These are phyloP conservation scores for Mycotypha africana DNA, from an alignment of 371 early-diverging fungal genomes.

Conservation along the genomic window DNA sequence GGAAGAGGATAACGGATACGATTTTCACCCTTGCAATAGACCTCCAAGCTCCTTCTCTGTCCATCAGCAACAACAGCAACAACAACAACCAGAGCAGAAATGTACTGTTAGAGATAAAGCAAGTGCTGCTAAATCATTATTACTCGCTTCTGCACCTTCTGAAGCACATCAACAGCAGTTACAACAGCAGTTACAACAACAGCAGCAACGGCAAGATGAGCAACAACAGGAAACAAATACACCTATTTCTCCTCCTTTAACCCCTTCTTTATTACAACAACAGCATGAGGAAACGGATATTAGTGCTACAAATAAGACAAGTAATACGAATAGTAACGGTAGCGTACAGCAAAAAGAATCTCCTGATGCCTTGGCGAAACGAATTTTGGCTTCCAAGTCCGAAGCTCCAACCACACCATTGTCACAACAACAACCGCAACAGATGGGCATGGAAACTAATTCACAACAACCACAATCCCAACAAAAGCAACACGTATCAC, in stretches of 20 bases:
- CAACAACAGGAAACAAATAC: constrained; percentile 5
- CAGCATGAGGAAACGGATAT: too few species aligned
- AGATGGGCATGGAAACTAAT: too few species aligned
- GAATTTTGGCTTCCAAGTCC: constrained; percentile 14
- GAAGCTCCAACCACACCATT: constrained; percentile 6
- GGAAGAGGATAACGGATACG: constrained; percentile 48
- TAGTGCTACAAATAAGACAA: too few species aligned
- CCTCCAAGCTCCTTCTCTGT: constrained; percentile 40
- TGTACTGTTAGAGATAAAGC: neutral
- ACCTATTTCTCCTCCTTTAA: constrained; percentile 17
- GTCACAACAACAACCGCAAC: too few species aligned
- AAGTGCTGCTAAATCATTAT: neutral
- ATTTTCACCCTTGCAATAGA: constrained; percentile 47
- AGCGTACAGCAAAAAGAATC: constrained; percentile 4
- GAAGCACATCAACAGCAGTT: neutral
- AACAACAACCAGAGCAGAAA: too few species aligned
- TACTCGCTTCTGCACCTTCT: neutral
- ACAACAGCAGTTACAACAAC: neutral
- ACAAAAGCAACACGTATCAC: constrained; percentile 15
- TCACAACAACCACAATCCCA: constrained; percentile 1
- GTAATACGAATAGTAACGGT: too few species aligned
- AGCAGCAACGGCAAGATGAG: constrained; percentile 4
- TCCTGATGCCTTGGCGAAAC: constrained; percentile 11
- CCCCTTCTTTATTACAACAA: constrained; percentile 5
- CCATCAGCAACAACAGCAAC: constrained; percentile 13